Evolutionary conservation across 2,329 filamentous ascomycete species (phyloP).

Genomic region (Cladophialophora chaetospira): DNA sequence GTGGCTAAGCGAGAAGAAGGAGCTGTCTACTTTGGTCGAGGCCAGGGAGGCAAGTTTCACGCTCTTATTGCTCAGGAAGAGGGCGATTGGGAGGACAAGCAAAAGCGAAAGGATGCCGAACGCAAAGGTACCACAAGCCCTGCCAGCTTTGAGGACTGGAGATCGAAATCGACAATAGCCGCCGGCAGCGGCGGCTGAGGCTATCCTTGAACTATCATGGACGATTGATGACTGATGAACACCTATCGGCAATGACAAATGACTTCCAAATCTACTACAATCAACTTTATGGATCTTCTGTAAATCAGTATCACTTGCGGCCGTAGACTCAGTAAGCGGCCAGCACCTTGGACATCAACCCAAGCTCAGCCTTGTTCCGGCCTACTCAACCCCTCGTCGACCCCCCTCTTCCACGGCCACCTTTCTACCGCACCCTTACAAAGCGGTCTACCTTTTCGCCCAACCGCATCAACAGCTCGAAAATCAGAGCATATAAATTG

Average conservation of each 20-base stretch:
- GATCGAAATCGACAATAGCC: conserved; percentile 40
- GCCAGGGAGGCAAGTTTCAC: conserved; percentile 54
- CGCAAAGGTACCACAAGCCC: conserved; percentile 26
- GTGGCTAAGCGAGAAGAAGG: conserved; percentile 65
- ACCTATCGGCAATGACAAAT: not conserved
- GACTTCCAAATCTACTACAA: not conserved
- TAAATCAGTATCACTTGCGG: not conserved
- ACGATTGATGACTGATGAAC: conserved; percentile 6
- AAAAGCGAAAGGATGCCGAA: conserved; percentile 34
- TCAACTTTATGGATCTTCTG: not conserved
- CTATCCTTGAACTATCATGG: not conserved
- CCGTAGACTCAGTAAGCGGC: not conserved
- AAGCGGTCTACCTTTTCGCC: not conserved
- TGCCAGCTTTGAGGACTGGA: conserved; percentile 49
- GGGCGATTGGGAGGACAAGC: conserved; percentile 51
- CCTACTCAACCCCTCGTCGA: not conserved
- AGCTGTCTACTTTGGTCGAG: conserved; percentile 54
- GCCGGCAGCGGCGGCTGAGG: conserved; percentile 34
- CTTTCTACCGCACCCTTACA: conserved; percentile 5
- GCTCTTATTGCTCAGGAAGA: conserved; percentile 54
- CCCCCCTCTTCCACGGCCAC: not conserved
- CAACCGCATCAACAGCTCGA: not conserved
- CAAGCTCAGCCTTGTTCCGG: not conserved
- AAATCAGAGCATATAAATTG: conserved; percentile 5
- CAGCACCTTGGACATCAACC: not conserved